Evolutionary conservation across 140 eudicot species (phyloP), one percentile per base, ranked within the genome.

Genomic region (Cichorium intybus): DNA sequence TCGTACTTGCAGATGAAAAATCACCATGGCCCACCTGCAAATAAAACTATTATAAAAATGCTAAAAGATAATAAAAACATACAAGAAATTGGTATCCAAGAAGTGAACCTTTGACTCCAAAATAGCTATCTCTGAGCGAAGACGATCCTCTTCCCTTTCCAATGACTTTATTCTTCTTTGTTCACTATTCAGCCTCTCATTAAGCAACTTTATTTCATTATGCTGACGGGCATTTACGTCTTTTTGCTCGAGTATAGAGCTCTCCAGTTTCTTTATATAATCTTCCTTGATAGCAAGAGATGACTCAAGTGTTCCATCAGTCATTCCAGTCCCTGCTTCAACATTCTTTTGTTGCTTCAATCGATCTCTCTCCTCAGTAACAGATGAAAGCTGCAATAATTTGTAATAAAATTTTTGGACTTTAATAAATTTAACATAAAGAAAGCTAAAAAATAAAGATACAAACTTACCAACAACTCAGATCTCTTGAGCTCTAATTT

Each of bases 21-120:
- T 93, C 95, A 43, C 99, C 99, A 85, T 93, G 99, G 31, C 97
- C 99, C 68, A 93, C 52, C 99, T 88, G 89, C 66, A 68, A 21
- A 62, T 64, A 47, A 62, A 34, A 60, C 31, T 5, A 46, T 14
- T 8, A 60, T 3, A 15, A 64, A 64, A 45, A 7, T 16, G 5
- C 28, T 5, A 28, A 31, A 4, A 31, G 7, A 56, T 2, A 56
- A 56, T 27, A 21, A 56, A 52, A 8, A 12, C 10, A 49, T 59
- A 60, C 57, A 69, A n/a, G 33, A 59, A 27, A 57, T 49, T 56
- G 27, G 54, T 37, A 23, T 33, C 23, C 17, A n/a, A 39, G 56
- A 65, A 69, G 41, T 71, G 14, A 74, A 93, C 99, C 97, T 94
- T 94, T 8, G 95, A 84, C 79, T 94, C 99, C 82, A 94, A 73